Percentiles rank a stretch among this genome's conserved stretches.
These are phyloP conservation scores for Castanospermum australe DNA, from an alignment of 306 rosid genomes.

Conservation along the genomic window DNA sequence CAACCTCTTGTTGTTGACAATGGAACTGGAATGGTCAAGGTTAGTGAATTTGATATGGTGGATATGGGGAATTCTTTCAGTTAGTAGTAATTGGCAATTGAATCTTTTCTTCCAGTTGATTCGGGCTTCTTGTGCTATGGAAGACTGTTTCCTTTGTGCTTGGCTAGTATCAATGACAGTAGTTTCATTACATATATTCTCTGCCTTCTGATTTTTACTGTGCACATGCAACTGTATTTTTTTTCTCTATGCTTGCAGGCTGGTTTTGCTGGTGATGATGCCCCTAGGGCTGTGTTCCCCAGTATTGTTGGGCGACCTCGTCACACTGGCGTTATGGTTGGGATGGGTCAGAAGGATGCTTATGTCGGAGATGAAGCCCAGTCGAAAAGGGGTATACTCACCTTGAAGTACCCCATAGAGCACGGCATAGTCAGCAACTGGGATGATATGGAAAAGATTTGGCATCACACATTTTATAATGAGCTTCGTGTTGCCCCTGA, in stretches of 20 bases:
- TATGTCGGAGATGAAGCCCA: constrained; percentile 52
- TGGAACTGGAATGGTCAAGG: constrained; percentile 52
- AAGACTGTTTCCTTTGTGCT: neutral
- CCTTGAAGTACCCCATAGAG: constrained; percentile 49
- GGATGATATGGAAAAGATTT: constrained; percentile 59
- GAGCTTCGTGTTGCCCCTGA: constrained; percentile 50
- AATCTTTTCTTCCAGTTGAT: neutral
- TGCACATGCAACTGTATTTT: neutral
- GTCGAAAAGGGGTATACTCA: constrained; percentile 38
- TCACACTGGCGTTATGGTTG: constrained; percentile 43
- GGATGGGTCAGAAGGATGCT: constrained; percentile 47
- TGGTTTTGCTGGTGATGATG: constrained; percentile 51
- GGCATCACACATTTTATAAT: constrained; percentile 45
- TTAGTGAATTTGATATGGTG: constrained; percentile 6
- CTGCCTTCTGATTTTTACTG: neutral
- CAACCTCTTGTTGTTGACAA: constrained; percentile 45
- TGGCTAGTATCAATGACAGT: neutral
- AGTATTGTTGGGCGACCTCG: constrained; percentile 47
- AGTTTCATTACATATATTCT: neutral
- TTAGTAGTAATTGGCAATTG: neutral
- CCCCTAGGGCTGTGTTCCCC: constrained; percentile 45
- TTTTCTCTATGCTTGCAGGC: constrained; percentile 23
- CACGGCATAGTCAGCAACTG: constrained; percentile 53
- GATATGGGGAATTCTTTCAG: neutral
- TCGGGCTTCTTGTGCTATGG: neutral